These are phyloP conservation scores for Colletotrichum eremochloae DNA, from an alignment of 2,329 filamentous ascomycete species.

Conservation along the genomic window DNA sequence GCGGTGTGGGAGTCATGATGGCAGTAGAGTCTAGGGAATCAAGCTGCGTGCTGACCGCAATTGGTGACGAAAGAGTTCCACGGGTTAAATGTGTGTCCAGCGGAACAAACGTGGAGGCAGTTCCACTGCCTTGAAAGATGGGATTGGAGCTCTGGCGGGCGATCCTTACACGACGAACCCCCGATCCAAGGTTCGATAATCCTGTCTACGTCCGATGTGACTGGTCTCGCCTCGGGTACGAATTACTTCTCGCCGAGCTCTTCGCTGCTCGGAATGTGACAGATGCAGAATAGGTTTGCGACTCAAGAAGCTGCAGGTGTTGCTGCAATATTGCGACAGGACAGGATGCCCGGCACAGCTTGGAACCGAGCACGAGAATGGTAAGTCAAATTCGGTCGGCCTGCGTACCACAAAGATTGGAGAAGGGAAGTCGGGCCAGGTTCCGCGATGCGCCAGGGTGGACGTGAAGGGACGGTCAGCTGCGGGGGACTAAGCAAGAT, in stretches of 20 bases:
- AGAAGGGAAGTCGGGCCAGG: neutral
- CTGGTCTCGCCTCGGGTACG: neutral
- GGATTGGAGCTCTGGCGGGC: neutral
- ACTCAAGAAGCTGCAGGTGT: constrained; percentile 20
- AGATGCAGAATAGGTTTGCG: constrained; percentile 10
- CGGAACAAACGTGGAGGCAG: constrained; percentile 12
- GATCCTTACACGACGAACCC: constrained; percentile 14
- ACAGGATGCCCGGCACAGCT: constrained; percentile 7
- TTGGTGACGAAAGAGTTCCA: constrained; percentile 7
- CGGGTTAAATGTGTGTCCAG: constrained; percentile 9
- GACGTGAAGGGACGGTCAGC: constrained; percentile 4
- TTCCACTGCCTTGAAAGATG: constrained; percentile 3
- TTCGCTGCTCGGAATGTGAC: constrained; percentile 7
- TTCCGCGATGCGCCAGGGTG: constrained; percentile 26
- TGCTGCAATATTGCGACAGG: constrained; percentile 12
- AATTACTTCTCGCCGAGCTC: neutral
- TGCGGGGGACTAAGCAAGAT: neutral
- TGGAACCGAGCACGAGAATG: constrained; percentile 1
- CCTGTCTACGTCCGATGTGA: neutral
- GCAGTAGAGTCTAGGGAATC: constrained; percentile 13
- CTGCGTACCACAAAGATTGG: constrained; percentile 14
- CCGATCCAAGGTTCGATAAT: constrained; percentile 3
- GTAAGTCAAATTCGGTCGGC: neutral
- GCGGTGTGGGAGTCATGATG: constrained; percentile 81
- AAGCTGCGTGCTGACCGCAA: neutral